Evolutionary conservation across 1,284 basidiomycete genomes (phyloP).

Genomic region (Cerrena zonata): DNA sequence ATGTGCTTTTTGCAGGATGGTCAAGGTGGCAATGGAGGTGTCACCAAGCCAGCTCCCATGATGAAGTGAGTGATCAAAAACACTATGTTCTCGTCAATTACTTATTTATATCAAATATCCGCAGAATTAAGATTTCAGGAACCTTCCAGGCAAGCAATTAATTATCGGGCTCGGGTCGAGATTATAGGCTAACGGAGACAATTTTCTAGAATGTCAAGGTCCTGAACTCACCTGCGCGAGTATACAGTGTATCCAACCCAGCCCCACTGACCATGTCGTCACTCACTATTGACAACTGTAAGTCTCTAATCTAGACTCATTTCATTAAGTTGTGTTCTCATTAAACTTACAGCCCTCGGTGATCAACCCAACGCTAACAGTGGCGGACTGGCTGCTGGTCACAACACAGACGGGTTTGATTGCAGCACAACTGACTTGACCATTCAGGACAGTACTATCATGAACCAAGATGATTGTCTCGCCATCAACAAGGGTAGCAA

Average conservation of each 20-base stretch:
- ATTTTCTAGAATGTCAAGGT: conserved; percentile 30
- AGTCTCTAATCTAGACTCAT: conserved; percentile 3
- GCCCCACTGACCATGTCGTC: conserved; percentile 26
- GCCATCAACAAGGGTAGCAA: conserved; percentile 55
- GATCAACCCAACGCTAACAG: conserved; percentile 41
- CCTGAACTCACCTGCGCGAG: conserved; percentile 33
- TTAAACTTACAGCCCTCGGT: conserved; percentile 26
- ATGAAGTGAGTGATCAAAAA: conserved; percentile 25
- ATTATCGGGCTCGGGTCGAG: too few relatives aligned
- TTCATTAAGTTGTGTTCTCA: not conserved
- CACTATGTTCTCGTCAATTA: not conserved
- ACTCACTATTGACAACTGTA: conserved; percentile 36
- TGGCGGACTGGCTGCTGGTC: conserved; percentile 30
- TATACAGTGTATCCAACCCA: conserved; percentile 31
- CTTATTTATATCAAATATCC: not conserved
- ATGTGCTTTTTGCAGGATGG: conserved; percentile 28
- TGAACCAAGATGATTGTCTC: conserved; percentile 55
- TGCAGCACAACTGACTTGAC: conserved; percentile 37
- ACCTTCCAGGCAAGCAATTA: conserved; percentile 34
- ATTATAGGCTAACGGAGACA: not conserved
- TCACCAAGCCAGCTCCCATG: conserved; percentile 35
- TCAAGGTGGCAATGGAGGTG: conserved; percentile 32
- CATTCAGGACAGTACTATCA: conserved; percentile 33
- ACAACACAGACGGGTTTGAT: conserved; percentile 55
- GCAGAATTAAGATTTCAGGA: conserved; percentile 51